A percentile compares a stretch with the other conserved stretches of the same genome.
Evolutionary conservation across 2,329 filamentous ascomycete genomes (phyloP).

Genomic region (Aspergillus puulaauensis): DNA sequence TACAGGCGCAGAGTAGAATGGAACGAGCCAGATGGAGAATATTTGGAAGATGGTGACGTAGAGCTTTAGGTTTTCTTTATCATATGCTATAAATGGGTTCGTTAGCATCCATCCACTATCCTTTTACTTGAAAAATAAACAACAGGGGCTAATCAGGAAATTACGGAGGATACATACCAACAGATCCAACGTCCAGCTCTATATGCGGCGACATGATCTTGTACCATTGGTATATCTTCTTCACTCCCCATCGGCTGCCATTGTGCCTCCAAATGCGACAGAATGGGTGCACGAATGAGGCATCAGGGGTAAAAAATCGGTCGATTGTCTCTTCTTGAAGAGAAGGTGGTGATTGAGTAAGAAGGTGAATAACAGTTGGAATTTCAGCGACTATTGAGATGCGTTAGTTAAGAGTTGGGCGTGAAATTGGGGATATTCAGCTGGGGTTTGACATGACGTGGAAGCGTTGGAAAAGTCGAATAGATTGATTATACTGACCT

Average conservation of each 20-base stretch:
- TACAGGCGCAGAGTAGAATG: constrained; percentile 69
- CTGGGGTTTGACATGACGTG: not conserved
- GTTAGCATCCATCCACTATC: not conserved
- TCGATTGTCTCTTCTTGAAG: constrained; percentile 66
- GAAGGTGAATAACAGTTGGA: constrained; percentile 61
- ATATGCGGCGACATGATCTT: constrained; percentile 77
- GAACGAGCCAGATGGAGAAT: constrained; percentile 75
- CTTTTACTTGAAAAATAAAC: not conserved
- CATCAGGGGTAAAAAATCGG: constrained; percentile 70
- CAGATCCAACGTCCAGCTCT: constrained; percentile 62
- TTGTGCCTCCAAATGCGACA: constrained; percentile 63
- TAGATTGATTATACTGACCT: constrained; percentile 9
- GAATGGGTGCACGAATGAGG: constrained; percentile 76
- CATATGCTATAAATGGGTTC: constrained; percentile 59
- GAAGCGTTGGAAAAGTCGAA: not conserved
- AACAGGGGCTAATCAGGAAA: too few relatives aligned
- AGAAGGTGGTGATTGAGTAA: constrained; percentile 66
- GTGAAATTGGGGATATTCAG: not conserved
- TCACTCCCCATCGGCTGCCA: constrained; percentile 66
- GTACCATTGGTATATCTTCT: constrained; percentile 77
- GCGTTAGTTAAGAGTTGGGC: not conserved
- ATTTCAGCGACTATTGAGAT: constrained; percentile 56
- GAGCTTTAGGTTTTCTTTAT: constrained; percentile 63
- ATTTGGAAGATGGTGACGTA: constrained; percentile 73
- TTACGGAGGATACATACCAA: constrained; percentile 43